phyloP scores from a whole-genome alignment of 441 rosid genomes.

The Metrosideros polymorpha region DNA sequence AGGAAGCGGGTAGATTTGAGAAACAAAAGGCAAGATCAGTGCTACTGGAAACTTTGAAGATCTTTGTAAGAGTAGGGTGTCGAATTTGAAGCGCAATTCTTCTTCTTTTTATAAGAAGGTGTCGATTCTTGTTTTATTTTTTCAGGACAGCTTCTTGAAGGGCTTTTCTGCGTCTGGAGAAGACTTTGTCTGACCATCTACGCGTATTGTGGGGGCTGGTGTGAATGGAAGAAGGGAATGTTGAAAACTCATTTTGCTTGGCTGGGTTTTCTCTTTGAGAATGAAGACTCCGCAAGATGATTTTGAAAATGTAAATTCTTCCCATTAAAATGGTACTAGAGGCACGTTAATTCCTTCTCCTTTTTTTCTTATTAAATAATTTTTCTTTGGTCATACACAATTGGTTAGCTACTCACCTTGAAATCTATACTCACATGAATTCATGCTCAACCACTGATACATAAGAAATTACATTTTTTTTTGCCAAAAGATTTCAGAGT shows the following conservation, averaged over 20 bases:
- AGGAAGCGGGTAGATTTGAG: too few relatives aligned
- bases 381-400: too few relatives aligned
- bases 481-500: fast-evolving
- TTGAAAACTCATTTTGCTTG: not conserved
- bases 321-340: not conserved
- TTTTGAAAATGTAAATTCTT: too few relatives aligned
- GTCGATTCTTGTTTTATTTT: too few relatives aligned
- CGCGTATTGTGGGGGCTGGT: not conserved
- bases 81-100: too few relatives aligned
- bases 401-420: not conserved
- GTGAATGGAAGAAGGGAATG: not conserved
- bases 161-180: not conserved
- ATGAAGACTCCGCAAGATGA: not conserved
- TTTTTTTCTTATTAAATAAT: too few relatives aligned
- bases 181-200: not conserved
- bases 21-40: too few relatives aligned
- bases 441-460: not conserved
- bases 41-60: too few relatives aligned
- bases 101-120: too few relatives aligned
- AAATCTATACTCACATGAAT: not conserved
- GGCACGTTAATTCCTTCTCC: not conserved
- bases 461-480: not conserved
- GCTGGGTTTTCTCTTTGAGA: too few relatives aligned
- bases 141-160: too few relatives aligned
- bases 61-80: too few relatives aligned